Base-by-base conservation (phyloP, 2,329 filamentous ascomycete species). In the Phialemonium atrogriseum region DNA sequence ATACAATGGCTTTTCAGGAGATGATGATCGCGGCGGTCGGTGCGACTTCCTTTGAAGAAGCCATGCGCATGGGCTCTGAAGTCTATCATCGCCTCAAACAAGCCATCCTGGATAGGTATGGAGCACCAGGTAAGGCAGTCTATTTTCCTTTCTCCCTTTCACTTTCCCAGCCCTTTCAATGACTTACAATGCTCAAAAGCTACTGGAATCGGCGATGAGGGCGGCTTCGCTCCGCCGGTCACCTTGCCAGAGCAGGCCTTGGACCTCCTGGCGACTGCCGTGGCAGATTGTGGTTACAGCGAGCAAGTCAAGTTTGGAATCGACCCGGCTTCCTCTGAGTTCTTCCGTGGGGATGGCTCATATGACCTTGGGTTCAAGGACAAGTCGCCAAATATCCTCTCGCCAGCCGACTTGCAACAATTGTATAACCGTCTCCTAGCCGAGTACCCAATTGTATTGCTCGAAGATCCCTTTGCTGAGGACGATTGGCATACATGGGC, bases 1-100 rank as follows among this genome's bases (percentile, higher is more conserved):
- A 57, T 30, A 36, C 38, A 4, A 55, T 74, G 47, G 68, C 70
- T 26, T 74, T 75, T 58, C 70, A 75, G 52, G 49, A 49, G 31
- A 41, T 49, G 22, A 51, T 52, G 47, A 35, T 51, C 18, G 48
- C 47, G 10, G 38, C 41, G 8, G 20, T 22, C 7, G 20, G 20
- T 22, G 20, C 11, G 20, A n/a, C n/a, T n/a, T 24, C 38, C 10
- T 37, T 52, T 9, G 37, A 43, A 12, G 39, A 54, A 12, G 52
- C 47, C 13, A 42, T 55, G n/a, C 47, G 44, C 19, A 49, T 52
- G 42, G 51, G 48, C 5, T 33, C 46, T 14, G 54, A 58, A 35
- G 45, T 53, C 4, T 58, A 58, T 36, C 48, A 52, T 26, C 24
- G 37, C 5, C 36, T 59, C 17, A 57, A 53, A 35, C 40, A 43